Evolutionary conservation across 202 grass and related monocot species (phyloP).

Genomic region (Zoysia matrella): DNA sequence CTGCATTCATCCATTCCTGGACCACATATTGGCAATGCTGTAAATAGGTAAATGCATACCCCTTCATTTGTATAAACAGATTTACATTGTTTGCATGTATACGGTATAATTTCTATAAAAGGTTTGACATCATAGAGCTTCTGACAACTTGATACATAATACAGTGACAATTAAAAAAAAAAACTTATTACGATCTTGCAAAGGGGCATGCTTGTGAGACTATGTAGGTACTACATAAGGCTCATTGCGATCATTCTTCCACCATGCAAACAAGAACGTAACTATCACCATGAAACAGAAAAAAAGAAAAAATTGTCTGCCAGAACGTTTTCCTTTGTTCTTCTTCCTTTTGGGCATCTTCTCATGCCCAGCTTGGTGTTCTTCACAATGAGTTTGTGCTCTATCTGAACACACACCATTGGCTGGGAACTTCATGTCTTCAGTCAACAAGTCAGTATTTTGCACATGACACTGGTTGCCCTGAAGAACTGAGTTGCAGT

Average conservation of each 20-base stretch:
- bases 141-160: slow-evolving; percentile 17
- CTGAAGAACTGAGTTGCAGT: slow-evolving; percentile 9
- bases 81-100: slow-evolving; percentile 32
- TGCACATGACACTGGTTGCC: slow-evolving; percentile 11
- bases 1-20: too few relatives aligned
- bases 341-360: slow-evolving; percentile 42
- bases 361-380: slow-evolving; percentile 24
- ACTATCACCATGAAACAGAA: not conserved
- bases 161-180: not conserved
- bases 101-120: not conserved
- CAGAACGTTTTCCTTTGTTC: not conserved
- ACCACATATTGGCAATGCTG: too few relatives aligned
- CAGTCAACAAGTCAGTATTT: slow-evolving; percentile 15
- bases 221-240: slow-evolving; percentile 61
- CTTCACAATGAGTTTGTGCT: slow-evolving; percentile 28
- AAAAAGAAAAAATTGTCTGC: slow-evolving; percentile 16
- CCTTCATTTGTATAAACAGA: slow-evolving; percentile 11
- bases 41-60: not conserved
- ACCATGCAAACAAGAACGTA: slow-evolving; percentile 39
- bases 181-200: slow-evolving; percentile 2
- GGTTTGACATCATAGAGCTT: not conserved
- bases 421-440: slow-evolving; percentile 40
- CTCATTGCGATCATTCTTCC: slow-evolving; percentile 36
- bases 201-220: not conserved
- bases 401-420: slow-evolving; percentile 35